A percentile compares a stretch with the other conserved stretches of the same genome.
Evolutionary conservation across 2,329 filamentous ascomycete species (phyloP).

Genomic region (Fusarium pininemorale): DNA sequence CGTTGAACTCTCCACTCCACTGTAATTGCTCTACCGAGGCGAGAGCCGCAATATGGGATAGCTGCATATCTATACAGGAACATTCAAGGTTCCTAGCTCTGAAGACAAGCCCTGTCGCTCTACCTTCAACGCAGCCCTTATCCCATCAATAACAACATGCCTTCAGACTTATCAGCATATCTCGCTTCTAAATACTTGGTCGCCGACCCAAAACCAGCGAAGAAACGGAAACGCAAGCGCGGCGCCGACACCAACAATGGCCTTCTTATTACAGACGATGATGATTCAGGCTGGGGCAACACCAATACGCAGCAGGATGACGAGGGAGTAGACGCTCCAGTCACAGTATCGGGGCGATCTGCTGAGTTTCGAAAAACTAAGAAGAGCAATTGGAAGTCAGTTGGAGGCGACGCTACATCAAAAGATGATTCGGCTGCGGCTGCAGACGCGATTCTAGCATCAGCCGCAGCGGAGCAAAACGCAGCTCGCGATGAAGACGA

Average conservation of each 20-base stretch:
- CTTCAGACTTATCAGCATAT: slow-evolving; percentile 78
- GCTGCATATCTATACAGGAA: slow-evolving; percentile 35
- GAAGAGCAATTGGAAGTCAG: slow-evolving; percentile 81
- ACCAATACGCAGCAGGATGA: slow-evolving; percentile 54
- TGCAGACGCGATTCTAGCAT: slow-evolving; percentile 80
- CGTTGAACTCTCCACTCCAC: not conserved
- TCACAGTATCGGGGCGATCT: slow-evolving; percentile 60
- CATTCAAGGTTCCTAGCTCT: slow-evolving; percentile 7
- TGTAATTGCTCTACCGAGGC: slow-evolving; percentile 23
- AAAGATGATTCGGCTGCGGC: slow-evolving; percentile 64
- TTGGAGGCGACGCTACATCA: slow-evolving; percentile 56
- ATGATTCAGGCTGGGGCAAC: slow-evolving; percentile 63
- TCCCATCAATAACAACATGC: slow-evolving; percentile 50
- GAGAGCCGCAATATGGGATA: slow-evolving; percentile 29
- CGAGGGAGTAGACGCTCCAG: slow-evolving; percentile 63
- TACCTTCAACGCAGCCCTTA: not conserved
- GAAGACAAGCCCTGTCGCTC: not conserved
- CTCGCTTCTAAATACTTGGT: slow-evolving; percentile 90
- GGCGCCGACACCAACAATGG: slow-evolving; percentile 58
- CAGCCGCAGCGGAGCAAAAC: slow-evolving; percentile 73
- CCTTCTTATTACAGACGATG: slow-evolving; percentile 72
- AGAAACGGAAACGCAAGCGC: slow-evolving; percentile 72
- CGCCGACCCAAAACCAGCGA: slow-evolving; percentile 63
- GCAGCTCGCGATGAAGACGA: slow-evolving; percentile 60
- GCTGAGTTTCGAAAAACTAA: slow-evolving; percentile 78